Evolutionary conservation across 2,329 filamentous ascomycete species (phyloP).

Genomic region (Dothidotthia symphoricarpi): DNA sequence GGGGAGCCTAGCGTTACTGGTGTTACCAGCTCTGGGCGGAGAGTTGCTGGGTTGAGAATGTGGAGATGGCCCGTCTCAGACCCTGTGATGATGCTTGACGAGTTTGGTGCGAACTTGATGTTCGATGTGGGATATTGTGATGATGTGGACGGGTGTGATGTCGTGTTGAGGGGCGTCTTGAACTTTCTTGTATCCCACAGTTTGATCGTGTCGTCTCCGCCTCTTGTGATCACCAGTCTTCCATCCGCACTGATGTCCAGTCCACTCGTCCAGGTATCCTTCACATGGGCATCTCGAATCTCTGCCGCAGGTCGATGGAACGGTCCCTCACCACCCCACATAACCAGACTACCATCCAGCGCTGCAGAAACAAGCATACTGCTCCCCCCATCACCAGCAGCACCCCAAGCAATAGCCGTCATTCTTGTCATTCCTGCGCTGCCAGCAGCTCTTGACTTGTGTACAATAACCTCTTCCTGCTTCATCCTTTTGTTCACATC

Average conservation of each 20-base stretch:
- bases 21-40: conserved; percentile 79
- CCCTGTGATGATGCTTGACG: conserved; percentile 82
- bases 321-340: conserved; percentile 89
- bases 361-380: conserved; percentile 79
- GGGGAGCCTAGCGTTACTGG: conserved; percentile 83
- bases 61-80: conserved; percentile 83
- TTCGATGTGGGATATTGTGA: conserved; percentile 80
- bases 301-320: conserved; percentile 79
- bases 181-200: conserved; percentile 97
- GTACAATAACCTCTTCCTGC: conserved; percentile 91
- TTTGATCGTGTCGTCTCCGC: conserved; percentile 90
- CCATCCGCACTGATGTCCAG: conserved; percentile 90
- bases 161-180: conserved; percentile 79
- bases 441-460: conserved; percentile 88
- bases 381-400: conserved; percentile 70
- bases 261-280: conserved; percentile 86
- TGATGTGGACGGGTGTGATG: conserved; percentile 77
- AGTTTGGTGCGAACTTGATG: conserved; percentile 84
- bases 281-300: conserved; percentile 76
- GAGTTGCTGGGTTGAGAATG: conserved; percentile 88
- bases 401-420: conserved; percentile 87
- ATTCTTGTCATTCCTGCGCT: conserved; percentile 89
- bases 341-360: conserved; percentile 82
- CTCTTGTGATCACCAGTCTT: conserved; percentile 82
- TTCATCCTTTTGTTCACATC: conserved; percentile 86